Base-by-base conservation (phyloP, 2,329 filamentous ascomycete genomes). In the Penicillium sp. region DNA sequence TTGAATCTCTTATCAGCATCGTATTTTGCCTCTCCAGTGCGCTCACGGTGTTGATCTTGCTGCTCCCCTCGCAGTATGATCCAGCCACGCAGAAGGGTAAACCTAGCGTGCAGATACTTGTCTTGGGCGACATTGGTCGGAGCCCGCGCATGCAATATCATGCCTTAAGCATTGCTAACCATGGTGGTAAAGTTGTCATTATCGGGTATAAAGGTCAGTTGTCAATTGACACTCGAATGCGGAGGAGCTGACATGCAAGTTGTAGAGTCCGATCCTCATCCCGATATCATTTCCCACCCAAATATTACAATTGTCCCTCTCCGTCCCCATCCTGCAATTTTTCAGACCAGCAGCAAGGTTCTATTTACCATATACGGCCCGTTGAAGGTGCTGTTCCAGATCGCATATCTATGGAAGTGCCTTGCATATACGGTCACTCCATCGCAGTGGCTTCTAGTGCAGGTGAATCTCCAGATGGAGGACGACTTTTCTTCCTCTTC, bases 81-180 rank as follows among this genome's bases (percentile, higher is more conserved):
- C 51, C 13, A 43, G 61, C 11, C 51, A 45, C n/a, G 51, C 65
- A 28, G 51, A 51, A n/a, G 51, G 46, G 5, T 47, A 63, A 76
- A 47, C 69, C 73, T 28, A 78, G 76, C 0, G 78, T 91, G 35
- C 89, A 95, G 68, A 81, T 98, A 42, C 77, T 98, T 13, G 93
- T 98, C 14, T 79, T 98, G 23, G 93, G 93, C 36, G 93, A 98
- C 64, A 90, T 98, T 66, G 93, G 93, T 31, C 82, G 90, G 37
- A 97, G 91, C 65, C 93, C 93, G 40, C 88, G 93, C 46, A 98
- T 98, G 91, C 90, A 97, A 65, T 97, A 98, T 61, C 93, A 98
- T 77, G 91, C 91, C 16, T 75, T 95, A 57, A 97, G 91, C 66
- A 83, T 97, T 61, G 88, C 89, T 32, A 86, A 84, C 60, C 83